Base-by-base conservation (phyloP, 2,329 filamentous ascomycete species). In the Tolypocladium sp. region DNA sequence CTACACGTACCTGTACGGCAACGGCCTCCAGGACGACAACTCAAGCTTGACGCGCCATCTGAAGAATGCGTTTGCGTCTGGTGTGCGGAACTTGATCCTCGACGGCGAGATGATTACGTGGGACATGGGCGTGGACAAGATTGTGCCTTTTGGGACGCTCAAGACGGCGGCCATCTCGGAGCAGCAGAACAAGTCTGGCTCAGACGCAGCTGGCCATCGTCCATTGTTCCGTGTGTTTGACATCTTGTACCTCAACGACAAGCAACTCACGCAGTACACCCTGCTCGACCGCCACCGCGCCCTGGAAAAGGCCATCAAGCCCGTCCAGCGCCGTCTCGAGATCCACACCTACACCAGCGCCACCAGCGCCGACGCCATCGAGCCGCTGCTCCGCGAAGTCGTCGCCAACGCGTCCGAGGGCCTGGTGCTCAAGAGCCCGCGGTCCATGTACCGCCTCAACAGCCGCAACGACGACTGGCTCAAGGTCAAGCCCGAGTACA, bases 21-120 rank as follows among this genome's bases (percentile, higher is more conserved):
- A 85, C 60, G 83, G 88, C 0, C 82, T 95, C 20, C 75, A 87
- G 54, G 91, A 96, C 63, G 82, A 88, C 7, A 85, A 87, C 46
- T 88, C 89, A 9, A 86, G 92, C 8, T 72, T 97, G 57, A 96
- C 93, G 0, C 82, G 91, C 40, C 88, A 96, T 69, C 77, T 97
- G 25, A 84, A 84, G 57, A 79, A 85, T 46, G 91, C 91, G 0
- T 97, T 99, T 70, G 79, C 86, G 2, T 77, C 85, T 1, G 86
- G 87, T 2, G 91, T 97, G 0, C 81, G 87, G 20, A 97, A 90
- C 68, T 81, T 96, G 63, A 96, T 99, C 56, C 80, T 99, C 0
- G 94, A 99, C 67, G 94, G 94, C 12, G 94, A 99, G 71, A 99
- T 99, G 94, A 92, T 99, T 60, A 96, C 92, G 0, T 99, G 94